Base-by-base conservation (phyloP, 106 monocot species). In the Phalaenopsis aphrodite region DNA sequence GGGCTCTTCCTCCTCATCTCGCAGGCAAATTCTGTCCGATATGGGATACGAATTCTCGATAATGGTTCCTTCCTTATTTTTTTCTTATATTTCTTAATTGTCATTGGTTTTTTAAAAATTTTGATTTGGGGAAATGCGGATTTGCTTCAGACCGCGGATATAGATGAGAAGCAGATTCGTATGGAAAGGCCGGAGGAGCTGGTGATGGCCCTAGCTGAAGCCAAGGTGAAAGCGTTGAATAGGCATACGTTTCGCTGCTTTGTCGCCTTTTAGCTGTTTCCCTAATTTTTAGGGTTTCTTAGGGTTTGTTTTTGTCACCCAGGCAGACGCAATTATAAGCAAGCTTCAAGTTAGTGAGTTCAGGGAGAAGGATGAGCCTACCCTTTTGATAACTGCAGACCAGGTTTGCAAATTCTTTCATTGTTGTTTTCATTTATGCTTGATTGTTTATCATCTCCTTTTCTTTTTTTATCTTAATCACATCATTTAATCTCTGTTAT, bases 311-410 rank as follows among this genome's bases (percentile, higher is more conserved):
- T 79, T 56, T 18, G 42, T 81, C 38, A 38, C 11, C 48, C 80
- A 94, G 94, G 94, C 94, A 48, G 88, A 91, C 85, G 94, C 94
- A 56, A 88, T 94, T 52, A 76, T 85, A 75, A 58, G 84, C 17
- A 94, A 55, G 83, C 84, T 94, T 55, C 75, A 76, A 52, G 73
- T 49, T 18, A 83, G 38, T 79, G 81, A 74, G 52, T 82, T 85
- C 39, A 79, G 77, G 17, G 71, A 81, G 45, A 48, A 67, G 3
- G 78, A 80, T 85, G 84, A 81, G 67, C 89, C 89, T 23, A 88
- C 88, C n/a, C 85, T 91, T 18, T 82, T 95, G 87, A 95, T 95
- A 55, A 95, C 95, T 47, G 92, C 95, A 49, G 95, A 95, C 66
- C 92, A 92, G 57, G 92, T 90, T 78, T 71, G 76, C 0, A 39